Conservation (phyloP, 2,329 filamentous ascomycete genomes). For the Xylariaceae sp. region DNA sequence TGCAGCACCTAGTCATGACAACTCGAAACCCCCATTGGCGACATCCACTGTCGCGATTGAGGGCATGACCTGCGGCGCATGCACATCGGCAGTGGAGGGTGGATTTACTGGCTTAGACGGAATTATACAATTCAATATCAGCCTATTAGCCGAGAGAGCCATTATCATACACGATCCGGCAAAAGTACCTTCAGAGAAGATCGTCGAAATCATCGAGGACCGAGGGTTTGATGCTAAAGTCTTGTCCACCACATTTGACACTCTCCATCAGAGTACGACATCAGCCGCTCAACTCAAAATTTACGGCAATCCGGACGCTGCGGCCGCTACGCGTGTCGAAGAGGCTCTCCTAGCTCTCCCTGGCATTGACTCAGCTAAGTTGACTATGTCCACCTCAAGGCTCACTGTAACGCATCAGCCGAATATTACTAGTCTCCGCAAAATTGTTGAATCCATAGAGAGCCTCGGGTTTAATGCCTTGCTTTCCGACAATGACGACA, state of each 20-base stretch:
- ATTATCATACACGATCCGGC: constrained; percentile 77
- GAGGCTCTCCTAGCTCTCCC: constrained; percentile 58
- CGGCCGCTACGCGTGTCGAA: constrained; percentile 69
- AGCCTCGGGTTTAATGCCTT: constrained; percentile 81
- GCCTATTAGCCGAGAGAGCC: constrained; percentile 84
- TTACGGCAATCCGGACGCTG: constrained; percentile 71
- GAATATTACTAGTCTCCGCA: constrained; percentile 69
- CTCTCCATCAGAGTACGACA: constrained; percentile 49
- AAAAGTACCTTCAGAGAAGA: constrained; percentile 67
- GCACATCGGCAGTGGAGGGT: constrained; percentile 83
- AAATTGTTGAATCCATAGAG: constrained; percentile 78
- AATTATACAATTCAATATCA: constrained; percentile 87
- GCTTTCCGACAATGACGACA: constrained; percentile 87
- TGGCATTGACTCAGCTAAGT: constrained; percentile 68
- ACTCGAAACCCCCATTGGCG: constrained; percentile 44
- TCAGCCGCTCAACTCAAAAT: constrained; percentile 75
- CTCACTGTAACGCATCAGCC: constrained; percentile 71
- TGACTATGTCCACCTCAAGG: constrained; percentile 70
- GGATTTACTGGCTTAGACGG: constrained; percentile 76
- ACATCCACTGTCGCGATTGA: constrained; percentile 86
- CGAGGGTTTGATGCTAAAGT: constrained; percentile 81
- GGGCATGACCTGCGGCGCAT: constrained; percentile 97
- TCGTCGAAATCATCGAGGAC: constrained; percentile 81
- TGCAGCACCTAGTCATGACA: constrained; percentile 27
- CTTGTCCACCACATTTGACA: constrained; percentile 68